Evolutionary conservation across 2,329 filamentous ascomycete species (phyloP).

Genomic region (Phialemonium atrogriseum): DNA sequence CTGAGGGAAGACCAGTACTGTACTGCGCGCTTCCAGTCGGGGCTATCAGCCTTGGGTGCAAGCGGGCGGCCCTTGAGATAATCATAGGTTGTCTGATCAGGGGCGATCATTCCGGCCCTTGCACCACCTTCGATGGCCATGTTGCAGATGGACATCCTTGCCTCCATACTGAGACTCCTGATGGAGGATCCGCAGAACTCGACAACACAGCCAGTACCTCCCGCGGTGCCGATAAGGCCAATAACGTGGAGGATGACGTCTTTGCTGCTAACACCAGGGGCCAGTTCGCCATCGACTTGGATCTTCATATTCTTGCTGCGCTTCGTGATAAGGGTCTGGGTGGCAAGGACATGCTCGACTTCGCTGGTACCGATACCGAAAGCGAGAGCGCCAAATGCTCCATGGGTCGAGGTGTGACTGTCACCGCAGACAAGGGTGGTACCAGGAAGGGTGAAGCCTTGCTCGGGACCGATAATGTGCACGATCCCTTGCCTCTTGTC

Average conservation of each 20-base stretch:
- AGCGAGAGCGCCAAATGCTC: slow-evolving; percentile 87
- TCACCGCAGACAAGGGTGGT: slow-evolving; percentile 97
- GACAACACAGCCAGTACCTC: slow-evolving; percentile 89
- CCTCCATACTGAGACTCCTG: slow-evolving; percentile 83
- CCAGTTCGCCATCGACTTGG: slow-evolving; percentile 84
- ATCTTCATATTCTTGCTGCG: slow-evolving; percentile 98
- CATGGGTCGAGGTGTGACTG: slow-evolving; percentile 96
- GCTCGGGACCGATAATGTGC: slow-evolving; percentile 96
- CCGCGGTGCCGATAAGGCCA: slow-evolving; percentile 87
- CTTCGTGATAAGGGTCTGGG: slow-evolving; percentile 89
- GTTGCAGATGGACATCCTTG: slow-evolving; percentile 98
- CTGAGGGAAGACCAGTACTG: slow-evolving; percentile 82
- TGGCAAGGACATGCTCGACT: slow-evolving; percentile 96
- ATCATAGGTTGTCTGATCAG: slow-evolving; percentile 87
- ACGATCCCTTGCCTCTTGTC: slow-evolving; percentile 98
- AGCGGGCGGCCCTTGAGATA: slow-evolving; percentile 89
- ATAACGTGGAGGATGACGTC: slow-evolving; percentile 92
- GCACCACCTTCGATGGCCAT: slow-evolving; percentile 98
- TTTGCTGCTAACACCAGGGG: slow-evolving; percentile 90
- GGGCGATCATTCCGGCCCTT: slow-evolving; percentile 92
- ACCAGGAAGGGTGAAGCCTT: slow-evolving; percentile 94
- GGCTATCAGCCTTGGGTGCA: slow-evolving; percentile 73
- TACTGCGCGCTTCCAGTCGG: slow-evolving; percentile 83
- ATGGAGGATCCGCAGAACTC: slow-evolving; percentile 97
- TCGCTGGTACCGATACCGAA: slow-evolving; percentile 98